Evolutionary conservation across 768 basidiomycete genomes (phyloP).

Genomic region (Infundibulicybe gibba): DNA sequence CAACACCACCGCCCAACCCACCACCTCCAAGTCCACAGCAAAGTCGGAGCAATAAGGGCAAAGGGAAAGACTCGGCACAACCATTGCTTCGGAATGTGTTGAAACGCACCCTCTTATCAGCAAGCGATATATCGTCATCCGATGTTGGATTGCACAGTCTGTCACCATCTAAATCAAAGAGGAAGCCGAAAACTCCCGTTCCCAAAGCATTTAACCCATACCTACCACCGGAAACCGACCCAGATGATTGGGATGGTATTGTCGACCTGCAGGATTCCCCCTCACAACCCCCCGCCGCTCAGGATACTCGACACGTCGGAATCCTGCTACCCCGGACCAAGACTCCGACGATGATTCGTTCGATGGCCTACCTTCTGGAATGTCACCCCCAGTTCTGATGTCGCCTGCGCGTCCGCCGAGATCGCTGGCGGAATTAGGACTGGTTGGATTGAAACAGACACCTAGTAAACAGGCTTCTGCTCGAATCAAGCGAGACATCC

Average conservation of each 20-base stretch:
- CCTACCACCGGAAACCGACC: conserved; percentile 45
- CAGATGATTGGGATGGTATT: conserved; percentile 66
- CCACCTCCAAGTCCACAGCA: conserved; percentile 10
- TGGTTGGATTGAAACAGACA: conserved; percentile 50
- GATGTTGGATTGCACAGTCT: conserved; percentile 25
- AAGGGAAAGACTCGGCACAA: conserved; percentile 37
- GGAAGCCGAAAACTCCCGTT: conserved; percentile 52
- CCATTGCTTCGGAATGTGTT: conserved; percentile 48
- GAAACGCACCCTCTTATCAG: conserved; percentile 43
- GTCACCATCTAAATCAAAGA: conserved; percentile 49
- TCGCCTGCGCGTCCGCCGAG: conserved; percentile 52
- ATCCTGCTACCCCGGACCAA: conserved; percentile 16
- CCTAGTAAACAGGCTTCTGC: conserved; percentile 71
- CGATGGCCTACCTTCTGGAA: conserved; percentile 49
- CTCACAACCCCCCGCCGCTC: conserved; percentile 37
- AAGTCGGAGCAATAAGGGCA: conserved; percentile 35
- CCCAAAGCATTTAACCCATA: conserved; percentile 58
- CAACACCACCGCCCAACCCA: not conserved
- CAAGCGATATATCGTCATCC: conserved; percentile 33
- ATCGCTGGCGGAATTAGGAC: conserved; percentile 44
- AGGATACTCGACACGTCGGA: conserved; percentile 9
- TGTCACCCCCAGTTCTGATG: conserved; percentile 57
- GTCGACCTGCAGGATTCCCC: conserved; percentile 63
- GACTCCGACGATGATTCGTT: conserved; percentile 49
- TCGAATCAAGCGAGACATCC: conserved; percentile 61